These are phyloP conservation scores for Earliella scabrosa DNA, from an alignment of 1,284 basidiomycete genomes.

Conservation along the genomic window DNA sequence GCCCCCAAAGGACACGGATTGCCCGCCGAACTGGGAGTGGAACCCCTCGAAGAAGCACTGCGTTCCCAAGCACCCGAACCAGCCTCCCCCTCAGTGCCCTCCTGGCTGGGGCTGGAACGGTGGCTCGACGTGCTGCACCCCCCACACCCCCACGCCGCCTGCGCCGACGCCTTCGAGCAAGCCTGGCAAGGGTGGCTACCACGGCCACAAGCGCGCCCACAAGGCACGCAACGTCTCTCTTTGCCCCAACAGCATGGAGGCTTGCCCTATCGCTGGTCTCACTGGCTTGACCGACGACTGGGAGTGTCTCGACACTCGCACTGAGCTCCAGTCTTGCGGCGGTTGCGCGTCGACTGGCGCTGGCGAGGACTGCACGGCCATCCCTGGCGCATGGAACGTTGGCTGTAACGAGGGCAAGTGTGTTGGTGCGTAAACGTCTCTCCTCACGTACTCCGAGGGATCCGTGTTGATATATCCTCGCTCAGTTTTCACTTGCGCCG, in stretches of 20 bases:
- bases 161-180: slow-evolving; percentile 42
- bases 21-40: slow-evolving; percentile 46
- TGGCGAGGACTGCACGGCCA: slow-evolving; percentile 74
- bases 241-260: slow-evolving; percentile 61
- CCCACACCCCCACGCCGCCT: slow-evolving; percentile 40
- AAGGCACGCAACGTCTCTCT: slow-evolving; percentile 46
- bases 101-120: slow-evolving; percentile 51
- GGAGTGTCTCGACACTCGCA: slow-evolving; percentile 63
- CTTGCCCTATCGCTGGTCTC: slow-evolving; percentile 60
- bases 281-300: slow-evolving; percentile 47
- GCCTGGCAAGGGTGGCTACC: slow-evolving; percentile 16
- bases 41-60: slow-evolving; percentile 48
- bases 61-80: slow-evolving; percentile 43
- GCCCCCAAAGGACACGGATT: slow-evolving; percentile 52
- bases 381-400: slow-evolving; percentile 67
- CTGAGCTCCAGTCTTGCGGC: slow-evolving; percentile 71
- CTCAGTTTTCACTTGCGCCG: slow-evolving; percentile 62
- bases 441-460: slow-evolving; percentile 5
- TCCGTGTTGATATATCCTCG: slow-evolving; percentile 2
- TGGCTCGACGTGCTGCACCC: slow-evolving; percentile 46
- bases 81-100: slow-evolving; percentile 54
- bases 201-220: slow-evolving; percentile 38
- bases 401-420: slow-evolving; percentile 66
- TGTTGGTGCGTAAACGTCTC: slow-evolving; percentile 46
- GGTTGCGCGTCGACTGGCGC: slow-evolving; percentile 67